phyloP scores from a whole-genome alignment of 2,329 filamentous ascomycete species.

The Fusarium coffeatum region DNA sequence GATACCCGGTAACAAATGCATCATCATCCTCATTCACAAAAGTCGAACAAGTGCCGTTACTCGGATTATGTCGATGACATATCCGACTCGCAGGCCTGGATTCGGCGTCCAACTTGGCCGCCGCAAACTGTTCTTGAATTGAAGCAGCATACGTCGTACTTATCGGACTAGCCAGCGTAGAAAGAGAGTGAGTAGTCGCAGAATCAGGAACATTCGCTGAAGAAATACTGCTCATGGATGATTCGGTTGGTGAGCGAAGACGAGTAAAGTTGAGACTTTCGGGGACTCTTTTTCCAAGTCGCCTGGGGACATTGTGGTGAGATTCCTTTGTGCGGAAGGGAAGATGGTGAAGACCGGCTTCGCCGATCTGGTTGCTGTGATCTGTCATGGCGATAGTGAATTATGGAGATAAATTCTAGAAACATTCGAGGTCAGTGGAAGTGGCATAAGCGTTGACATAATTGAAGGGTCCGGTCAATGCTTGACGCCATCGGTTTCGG shows the following conservation, averaged over 20 bases:
- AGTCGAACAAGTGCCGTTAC: conserved; percentile 53
- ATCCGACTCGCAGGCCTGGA: conserved; percentile 47
- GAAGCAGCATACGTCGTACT: conserved; percentile 53
- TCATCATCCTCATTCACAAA: conserved; percentile 53
- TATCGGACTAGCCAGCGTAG: conserved; percentile 52
- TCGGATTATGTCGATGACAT: conserved; percentile 50
- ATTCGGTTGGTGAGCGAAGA: conserved; percentile 53
- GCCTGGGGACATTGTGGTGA: conserved; percentile 5
- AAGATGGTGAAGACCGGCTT: conserved; percentile 46
- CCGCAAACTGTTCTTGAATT: conserved; percentile 50
- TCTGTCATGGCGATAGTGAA: conserved; percentile 35
- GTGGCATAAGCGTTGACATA: background rate
- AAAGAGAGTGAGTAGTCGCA: conserved; percentile 53
- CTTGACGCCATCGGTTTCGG: background rate
- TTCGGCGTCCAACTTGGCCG: conserved; percentile 35
- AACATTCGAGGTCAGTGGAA: background rate
- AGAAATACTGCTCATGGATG: conserved; percentile 54
- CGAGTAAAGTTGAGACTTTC: conserved; percentile 50
- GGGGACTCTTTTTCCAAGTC: conserved; percentile 43
- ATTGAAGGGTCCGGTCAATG: background rate
- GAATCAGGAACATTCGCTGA: conserved; percentile 55
- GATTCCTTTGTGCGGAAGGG: conserved; percentile 43
- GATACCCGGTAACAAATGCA: conserved; percentile 43
- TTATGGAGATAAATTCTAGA: conserved; percentile 12
- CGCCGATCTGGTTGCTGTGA: conserved; percentile 15